Percentiles rank a stretch among this genome's conserved stretches.
Evolutionary conservation across 805 yeast species (phyloP).

Genomic region (Torulaspora maleeae): DNA sequence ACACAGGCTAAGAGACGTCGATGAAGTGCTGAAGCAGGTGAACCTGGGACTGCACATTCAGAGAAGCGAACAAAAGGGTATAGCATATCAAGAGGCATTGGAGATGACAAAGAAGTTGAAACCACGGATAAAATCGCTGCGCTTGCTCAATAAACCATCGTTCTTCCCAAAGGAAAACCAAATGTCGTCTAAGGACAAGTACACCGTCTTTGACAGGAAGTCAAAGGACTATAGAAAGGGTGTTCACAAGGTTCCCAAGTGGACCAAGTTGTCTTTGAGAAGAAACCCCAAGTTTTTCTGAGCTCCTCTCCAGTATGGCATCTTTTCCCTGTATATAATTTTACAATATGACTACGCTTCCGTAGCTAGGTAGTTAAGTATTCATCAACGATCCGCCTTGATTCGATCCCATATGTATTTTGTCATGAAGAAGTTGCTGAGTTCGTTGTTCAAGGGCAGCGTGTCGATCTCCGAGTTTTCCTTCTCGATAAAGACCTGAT

Average conservation of each 20-base stretch:
- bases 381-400: slow-evolving; percentile 15
- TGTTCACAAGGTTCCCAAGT: slow-evolving; percentile 81
- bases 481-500: slow-evolving; percentile 48
- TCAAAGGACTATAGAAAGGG: slow-evolving; percentile 80
- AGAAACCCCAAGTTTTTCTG: slow-evolving; percentile 68
- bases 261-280: slow-evolving; percentile 83
- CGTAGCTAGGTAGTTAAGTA: neutral
- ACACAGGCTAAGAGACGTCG: slow-evolving; percentile 76
- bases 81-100: slow-evolving; percentile 20
- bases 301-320: neutral
- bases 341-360: slow-evolving; percentile 5
- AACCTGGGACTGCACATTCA: slow-evolving; percentile 31
- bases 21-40: slow-evolving; percentile 56
- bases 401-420: slow-evolving; percentile 75
- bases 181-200: slow-evolving; percentile 79
- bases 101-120: slow-evolving; percentile 16
- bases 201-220: slow-evolving; percentile 75
- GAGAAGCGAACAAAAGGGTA: slow-evolving; percentile 24
- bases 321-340: slow-evolving; percentile 1
- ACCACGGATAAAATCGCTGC: slow-evolving; percentile 29
- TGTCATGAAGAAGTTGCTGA: slow-evolving; percentile 64
- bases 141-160: slow-evolving; percentile 33
- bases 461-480: slow-evolving; percentile 44
- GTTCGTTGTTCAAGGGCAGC: slow-evolving; percentile 47
- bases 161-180: slow-evolving; percentile 73